These are phyloP conservation scores for Candida pseudocylindracea DNA, from an alignment of 1,139 yeast genomes.

Conservation along the genomic window DNA sequence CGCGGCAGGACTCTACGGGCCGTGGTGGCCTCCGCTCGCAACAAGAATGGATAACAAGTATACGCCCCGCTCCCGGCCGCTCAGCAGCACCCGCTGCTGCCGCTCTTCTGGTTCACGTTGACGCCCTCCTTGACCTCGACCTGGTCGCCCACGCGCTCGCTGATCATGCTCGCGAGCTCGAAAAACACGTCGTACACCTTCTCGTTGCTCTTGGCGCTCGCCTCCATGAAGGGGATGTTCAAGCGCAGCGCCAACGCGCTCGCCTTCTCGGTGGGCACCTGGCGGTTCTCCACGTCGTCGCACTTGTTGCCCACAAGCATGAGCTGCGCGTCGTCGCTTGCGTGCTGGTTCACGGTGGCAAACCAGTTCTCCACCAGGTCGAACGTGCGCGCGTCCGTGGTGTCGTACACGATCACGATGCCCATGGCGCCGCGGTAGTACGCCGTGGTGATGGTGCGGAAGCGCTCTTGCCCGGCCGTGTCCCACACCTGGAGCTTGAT, in stretches of 20 bases:
- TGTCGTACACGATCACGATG: constrained; percentile 92
- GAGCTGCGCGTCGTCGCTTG: constrained; percentile 94
- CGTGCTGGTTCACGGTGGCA: constrained; percentile 96
- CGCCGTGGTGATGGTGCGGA: constrained; percentile 92
- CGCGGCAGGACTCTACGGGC: no score
- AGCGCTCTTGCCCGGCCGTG: constrained; percentile 97
- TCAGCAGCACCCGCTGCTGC: no score
- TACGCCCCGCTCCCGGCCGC: no score
- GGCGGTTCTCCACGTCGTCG: constrained; percentile 72
- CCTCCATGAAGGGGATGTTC: constrained; percentile 82
- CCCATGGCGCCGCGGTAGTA: constrained; percentile 99
- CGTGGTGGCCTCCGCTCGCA: no score
- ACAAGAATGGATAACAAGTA: no score
- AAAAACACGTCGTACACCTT: constrained; percentile 86
- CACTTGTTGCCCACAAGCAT: constrained; percentile 93
- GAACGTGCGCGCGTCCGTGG: constrained; percentile 94
- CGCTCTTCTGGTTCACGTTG: constrained; percentile 19
- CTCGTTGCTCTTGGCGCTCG: constrained; percentile 83
- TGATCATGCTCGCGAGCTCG: constrained; percentile 67
- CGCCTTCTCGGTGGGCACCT: constrained; percentile 76
- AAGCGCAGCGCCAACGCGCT: constrained; percentile 72
- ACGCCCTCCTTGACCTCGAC: constrained; percentile 42
- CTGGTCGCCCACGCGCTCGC: neutral
- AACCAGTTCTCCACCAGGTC: constrained; percentile 97
- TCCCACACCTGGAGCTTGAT: constrained; percentile 98